phyloP scores from a whole-genome alignment of 2,329 filamentous ascomycete genomes.

The Colletotrichum shisoi region DNA sequence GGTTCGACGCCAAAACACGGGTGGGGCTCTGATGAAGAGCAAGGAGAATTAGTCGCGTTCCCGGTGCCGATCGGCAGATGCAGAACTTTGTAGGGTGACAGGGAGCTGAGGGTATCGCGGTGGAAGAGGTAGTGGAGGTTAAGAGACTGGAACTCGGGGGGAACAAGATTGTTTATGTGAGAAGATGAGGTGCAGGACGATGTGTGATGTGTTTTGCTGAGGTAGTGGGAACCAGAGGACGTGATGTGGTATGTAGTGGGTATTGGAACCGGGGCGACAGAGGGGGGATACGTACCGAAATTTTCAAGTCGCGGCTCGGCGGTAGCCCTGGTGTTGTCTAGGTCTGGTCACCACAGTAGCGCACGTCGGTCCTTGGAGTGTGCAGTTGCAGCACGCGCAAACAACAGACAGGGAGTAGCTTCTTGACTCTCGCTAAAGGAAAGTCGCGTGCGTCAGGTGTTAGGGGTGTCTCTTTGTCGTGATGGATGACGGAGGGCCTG shows the following conservation, averaged over 20 bases:
- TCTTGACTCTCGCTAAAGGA: conserved; percentile 31
- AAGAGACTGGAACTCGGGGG: conserved; percentile 6
- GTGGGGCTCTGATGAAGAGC: conserved; percentile 8
- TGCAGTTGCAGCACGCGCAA: conserved; percentile 22
- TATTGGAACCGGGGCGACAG: conserved; percentile 31
- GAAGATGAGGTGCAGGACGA: conserved; percentile 22
- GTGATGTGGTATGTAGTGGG: conserved; percentile 39
- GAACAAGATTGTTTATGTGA: conserved; percentile 32
- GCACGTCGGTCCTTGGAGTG: conserved; percentile 11
- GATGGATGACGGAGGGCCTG: conserved; percentile 10
- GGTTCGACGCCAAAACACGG: conserved; percentile 32
- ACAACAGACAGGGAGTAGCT: conserved; percentile 33
- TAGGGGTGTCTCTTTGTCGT: conserved; percentile 30
- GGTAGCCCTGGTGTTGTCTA: conserved; percentile 31
- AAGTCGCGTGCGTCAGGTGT: conserved; percentile 23
- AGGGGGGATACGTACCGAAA: conserved; percentile 30
- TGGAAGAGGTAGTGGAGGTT: conserved; percentile 9
- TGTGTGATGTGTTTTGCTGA: conserved; percentile 38
- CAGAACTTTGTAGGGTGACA: background rate
- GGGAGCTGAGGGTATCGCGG: conserved; percentile 15
- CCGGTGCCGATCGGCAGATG: conserved; percentile 22
- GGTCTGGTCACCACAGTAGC: conserved; percentile 39
- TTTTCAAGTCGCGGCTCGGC: conserved; percentile 26
- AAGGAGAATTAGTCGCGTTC: conserved; percentile 31
- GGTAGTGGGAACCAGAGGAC: conserved; percentile 37